A percentile compares a stretch with the other conserved stretches of the same genome.
Conservation (phyloP, 2,329 filamentous ascomycete genomes). For the Simplicillium sp. region DNA sequence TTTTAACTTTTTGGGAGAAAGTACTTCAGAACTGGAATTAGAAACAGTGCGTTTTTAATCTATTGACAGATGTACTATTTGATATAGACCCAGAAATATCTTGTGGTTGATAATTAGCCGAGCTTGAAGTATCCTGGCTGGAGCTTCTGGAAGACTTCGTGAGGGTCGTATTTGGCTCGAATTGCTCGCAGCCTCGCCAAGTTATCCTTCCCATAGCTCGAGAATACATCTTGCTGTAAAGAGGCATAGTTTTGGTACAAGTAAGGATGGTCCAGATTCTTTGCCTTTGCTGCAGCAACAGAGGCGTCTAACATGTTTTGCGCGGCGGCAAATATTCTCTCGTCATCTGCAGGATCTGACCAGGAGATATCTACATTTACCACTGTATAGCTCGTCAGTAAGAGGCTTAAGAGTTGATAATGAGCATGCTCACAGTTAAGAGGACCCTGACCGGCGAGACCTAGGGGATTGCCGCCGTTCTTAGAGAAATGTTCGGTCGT, state of each 20-base stretch:
- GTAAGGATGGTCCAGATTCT: constrained; percentile 23
- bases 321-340: constrained; percentile 16
- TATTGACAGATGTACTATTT: no score
- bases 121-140: constrained; percentile 30
- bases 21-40: no score
- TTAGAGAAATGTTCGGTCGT: constrained; percentile 23
- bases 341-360: constrained; percentile 20
- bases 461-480: constrained; percentile 21
- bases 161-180: constrained; percentile 26
- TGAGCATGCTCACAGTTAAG: constrained; percentile 9
- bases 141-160: constrained; percentile 23
- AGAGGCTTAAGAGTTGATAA: background rate
- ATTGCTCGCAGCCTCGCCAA: constrained; percentile 19
- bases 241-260: constrained; percentile 38
- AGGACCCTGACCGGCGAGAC: constrained; percentile 16
- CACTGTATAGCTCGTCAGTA: constrained; percentile 5
- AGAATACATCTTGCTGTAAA: constrained; percentile 27
- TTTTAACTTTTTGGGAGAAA: no score
- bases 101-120: constrained; percentile 6
- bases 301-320: constrained; percentile 16
- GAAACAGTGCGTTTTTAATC: no score
- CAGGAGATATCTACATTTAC: constrained; percentile 16
- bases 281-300: constrained; percentile 17
- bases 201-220: constrained; percentile 28
- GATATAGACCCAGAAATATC: no score